Evolutionary conservation across 331 rosid genomes (phyloP).

Genomic region (Pyracantha coccinea): DNA sequence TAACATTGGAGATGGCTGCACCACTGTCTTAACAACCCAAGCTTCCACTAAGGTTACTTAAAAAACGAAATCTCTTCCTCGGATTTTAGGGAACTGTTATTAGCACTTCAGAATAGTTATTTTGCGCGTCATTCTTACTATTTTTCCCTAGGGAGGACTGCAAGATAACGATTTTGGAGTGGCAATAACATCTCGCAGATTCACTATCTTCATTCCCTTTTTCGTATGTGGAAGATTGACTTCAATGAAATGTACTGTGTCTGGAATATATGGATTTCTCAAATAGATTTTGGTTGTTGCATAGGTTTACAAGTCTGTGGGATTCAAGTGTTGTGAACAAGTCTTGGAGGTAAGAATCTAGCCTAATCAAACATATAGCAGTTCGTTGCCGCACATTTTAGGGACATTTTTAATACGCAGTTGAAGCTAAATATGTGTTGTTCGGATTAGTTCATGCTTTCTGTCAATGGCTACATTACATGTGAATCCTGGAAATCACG

Average conservation of each 20-base stretch:
- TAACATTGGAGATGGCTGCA: constrained; percentile 49
- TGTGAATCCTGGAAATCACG: background rate
- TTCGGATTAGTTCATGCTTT: background rate
- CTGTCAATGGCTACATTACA: background rate
- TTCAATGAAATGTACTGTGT: background rate
- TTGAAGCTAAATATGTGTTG: background rate
- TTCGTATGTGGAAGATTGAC: background rate
- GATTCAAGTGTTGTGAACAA: constrained; percentile 67
- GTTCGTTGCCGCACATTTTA: background rate
- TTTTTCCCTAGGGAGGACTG: too few species aligned
- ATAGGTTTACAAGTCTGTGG: constrained; percentile 85
- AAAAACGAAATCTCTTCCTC: too few species aligned
- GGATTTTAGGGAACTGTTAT: too few species aligned
- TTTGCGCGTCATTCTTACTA: too few species aligned
- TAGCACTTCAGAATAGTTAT: too few species aligned
- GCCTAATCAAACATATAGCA: background rate
- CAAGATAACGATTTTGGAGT: too few species aligned
- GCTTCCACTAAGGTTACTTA: constrained; percentile 73
- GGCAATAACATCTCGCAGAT: too few species aligned
- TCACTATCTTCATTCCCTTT: background rate
- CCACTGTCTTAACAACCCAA: constrained; percentile 72
- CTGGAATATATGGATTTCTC: background rate
- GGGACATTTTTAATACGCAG: background rate
- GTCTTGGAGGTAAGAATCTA: constrained; percentile 49
- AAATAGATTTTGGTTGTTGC: constrained; percentile 7